Evolutionary conservation across 768 basidiomycete species (phyloP).

Genomic region (Suillus variegatus): DNA sequence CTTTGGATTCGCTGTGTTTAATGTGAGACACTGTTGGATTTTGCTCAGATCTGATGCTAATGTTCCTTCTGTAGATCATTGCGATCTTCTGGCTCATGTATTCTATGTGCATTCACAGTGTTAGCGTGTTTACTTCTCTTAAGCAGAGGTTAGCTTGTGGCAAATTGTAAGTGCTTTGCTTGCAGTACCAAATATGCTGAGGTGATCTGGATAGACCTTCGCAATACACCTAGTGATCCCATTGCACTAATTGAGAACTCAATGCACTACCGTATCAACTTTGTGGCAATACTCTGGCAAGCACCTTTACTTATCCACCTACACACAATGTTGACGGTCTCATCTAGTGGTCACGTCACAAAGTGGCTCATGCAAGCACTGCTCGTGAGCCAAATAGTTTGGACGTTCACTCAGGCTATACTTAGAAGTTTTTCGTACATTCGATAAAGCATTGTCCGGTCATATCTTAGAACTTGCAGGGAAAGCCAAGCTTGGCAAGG

Average conservation of each 20-base stretch:
- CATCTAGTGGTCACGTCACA: constrained; percentile 26
- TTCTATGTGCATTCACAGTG: constrained; percentile 25
- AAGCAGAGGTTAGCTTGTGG: constrained; percentile 1
- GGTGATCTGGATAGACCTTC: constrained; percentile 13
- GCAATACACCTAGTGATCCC: constrained; percentile 4
- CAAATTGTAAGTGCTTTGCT: background rate
- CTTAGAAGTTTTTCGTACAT: too few species aligned
- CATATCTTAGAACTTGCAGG: too few species aligned
- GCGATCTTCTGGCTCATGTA: constrained; percentile 25
- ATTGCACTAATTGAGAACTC: background rate
- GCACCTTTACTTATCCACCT: background rate
- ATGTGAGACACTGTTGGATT: constrained; percentile 33
- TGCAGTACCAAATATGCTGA: too few species aligned
- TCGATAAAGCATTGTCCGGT: too few species aligned
- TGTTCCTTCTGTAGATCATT: constrained; percentile 15
- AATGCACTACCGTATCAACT: background rate
- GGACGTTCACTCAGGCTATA: too few species aligned
- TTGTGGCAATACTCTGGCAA: background rate
- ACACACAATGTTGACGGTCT: background rate
- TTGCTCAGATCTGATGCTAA: background rate
- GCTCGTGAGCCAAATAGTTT: constrained; percentile 15
- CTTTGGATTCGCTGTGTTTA: constrained; percentile 43
- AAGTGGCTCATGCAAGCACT: constrained; percentile 32
- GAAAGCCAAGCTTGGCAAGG: too few species aligned
- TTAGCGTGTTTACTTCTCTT: constrained; percentile 13